These are phyloP conservation scores for Salvia rosmarinus DNA, from an alignment of 257 asterid genomes.

Conservation along the genomic window DNA sequence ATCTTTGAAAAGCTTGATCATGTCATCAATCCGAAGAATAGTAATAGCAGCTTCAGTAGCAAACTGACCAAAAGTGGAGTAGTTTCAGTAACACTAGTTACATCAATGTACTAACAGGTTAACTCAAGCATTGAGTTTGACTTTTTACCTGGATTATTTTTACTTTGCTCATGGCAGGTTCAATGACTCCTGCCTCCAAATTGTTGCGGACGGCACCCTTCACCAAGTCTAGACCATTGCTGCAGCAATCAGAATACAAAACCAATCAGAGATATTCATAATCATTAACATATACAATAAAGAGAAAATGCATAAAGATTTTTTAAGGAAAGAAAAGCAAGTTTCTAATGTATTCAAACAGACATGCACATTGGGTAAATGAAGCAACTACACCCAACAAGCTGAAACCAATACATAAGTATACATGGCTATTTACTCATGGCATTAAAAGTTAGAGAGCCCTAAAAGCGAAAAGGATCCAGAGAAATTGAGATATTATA, in stretches of 20 bases:
- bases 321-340: neutral
- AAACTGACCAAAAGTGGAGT: conserved; percentile 54
- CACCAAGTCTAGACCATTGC: conserved; percentile 93
- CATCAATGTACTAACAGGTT: conserved; percentile 1
- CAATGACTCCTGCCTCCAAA: conserved; percentile 94
- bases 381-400: neutral
- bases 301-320: neutral
- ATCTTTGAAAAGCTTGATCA: conserved; percentile 88
- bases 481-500: too few relatives aligned
- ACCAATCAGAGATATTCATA: conserved; percentile 12
- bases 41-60: conserved; percentile 98
- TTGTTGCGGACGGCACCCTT: conserved; percentile 84
- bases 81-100: neutral
- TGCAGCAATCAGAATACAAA: conserved; percentile 40
- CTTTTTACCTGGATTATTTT: conserved; percentile 82
- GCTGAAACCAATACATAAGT: neutral
- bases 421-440: neutral
- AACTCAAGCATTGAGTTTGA: neutral
- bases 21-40: conserved; percentile 97
- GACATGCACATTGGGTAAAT: neutral
- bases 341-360: conserved; percentile 1
- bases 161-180: conserved; percentile 99
- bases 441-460: neutral
- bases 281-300: neutral
- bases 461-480: neutral